Conservation (phyloP, 2,329 filamentous ascomycete species). For the Xylaria sp. region DNA sequence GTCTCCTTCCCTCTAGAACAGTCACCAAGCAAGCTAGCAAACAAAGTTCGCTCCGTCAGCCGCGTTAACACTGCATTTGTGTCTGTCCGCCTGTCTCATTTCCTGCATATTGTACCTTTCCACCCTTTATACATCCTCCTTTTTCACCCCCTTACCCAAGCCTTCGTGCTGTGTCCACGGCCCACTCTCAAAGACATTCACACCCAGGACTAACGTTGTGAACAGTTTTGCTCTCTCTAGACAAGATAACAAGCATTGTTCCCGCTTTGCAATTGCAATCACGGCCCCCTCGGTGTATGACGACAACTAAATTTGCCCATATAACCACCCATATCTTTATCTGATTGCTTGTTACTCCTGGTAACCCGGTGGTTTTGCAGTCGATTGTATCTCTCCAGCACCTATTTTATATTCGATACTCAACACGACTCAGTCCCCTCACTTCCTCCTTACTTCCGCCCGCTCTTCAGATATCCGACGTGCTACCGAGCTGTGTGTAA, state of each 20-base stretch:
- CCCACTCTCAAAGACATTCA: constrained; percentile 10
- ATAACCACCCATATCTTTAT: not conserved
- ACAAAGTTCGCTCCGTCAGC: not conserved
- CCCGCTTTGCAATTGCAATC: constrained; percentile 11
- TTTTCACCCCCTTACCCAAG: not conserved
- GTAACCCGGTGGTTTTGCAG: not conserved
- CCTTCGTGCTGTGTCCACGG: constrained; percentile 9
- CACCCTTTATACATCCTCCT: not conserved
- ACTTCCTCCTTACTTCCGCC: not conserved
- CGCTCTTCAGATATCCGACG: constrained; percentile 10
- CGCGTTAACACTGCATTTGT: not conserved
- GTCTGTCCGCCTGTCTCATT: not conserved
- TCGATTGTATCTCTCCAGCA: not conserved
- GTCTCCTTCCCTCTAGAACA: not conserved
- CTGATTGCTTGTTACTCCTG: not conserved
- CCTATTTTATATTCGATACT: not conserved
- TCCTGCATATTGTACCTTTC: not conserved
- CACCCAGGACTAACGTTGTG: constrained; percentile 2
- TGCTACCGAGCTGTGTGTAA: constrained; percentile 17
- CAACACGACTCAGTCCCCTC: not conserved
- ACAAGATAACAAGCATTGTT: constrained; percentile 13
- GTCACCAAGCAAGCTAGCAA: not conserved
- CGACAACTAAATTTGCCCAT: constrained; percentile 8
- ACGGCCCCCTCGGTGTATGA: constrained; percentile 10
- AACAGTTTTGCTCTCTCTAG: constrained; percentile 13